These are phyloP conservation scores for Austroboletus olivaceoglutinosus DNA, from an alignment of 1,284 basidiomycete species.

Conservation along the genomic window DNA sequence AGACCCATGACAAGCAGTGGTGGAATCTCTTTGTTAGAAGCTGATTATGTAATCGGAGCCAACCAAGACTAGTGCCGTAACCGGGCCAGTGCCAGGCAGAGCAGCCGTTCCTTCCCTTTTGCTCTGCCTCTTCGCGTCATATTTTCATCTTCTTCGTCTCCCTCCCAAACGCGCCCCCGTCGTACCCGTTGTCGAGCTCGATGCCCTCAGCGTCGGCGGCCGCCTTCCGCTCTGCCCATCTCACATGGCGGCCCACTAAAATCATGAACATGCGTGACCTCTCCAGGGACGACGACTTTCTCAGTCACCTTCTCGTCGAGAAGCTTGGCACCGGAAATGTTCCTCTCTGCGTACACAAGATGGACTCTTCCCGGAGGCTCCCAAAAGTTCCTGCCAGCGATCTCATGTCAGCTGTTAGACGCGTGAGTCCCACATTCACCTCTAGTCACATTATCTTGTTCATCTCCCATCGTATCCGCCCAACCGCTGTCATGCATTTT, in stretches of 20 bases:
- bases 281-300: slow-evolving; percentile 82
- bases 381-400: slow-evolving; percentile 68
- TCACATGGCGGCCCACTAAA: slow-evolving; percentile 73
- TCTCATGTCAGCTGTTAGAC: slow-evolving; percentile 67
- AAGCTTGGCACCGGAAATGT: slow-evolving; percentile 74
- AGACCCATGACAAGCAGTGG: no score
- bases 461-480: slow-evolving; percentile 24
- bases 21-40: slow-evolving; percentile 1
- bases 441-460: slow-evolving; percentile 27
- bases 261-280: slow-evolving; percentile 86
- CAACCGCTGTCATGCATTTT: slow-evolving; percentile 12
- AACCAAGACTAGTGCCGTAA: slow-evolving; percentile 26
- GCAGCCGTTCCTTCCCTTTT: slow-evolving; percentile 21
- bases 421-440: slow-evolving; percentile 54
- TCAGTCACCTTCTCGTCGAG: slow-evolving; percentile 80
- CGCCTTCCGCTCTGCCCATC: slow-evolving; percentile 29
- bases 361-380: slow-evolving; percentile 70
- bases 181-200: slow-evolving; percentile 25
- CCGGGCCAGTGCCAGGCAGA: slow-evolving; percentile 26
- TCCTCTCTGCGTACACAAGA: slow-evolving; percentile 80
- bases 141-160: slow-evolving; percentile 19
- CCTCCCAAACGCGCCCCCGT: slow-evolving; percentile 20
- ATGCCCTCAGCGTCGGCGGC: slow-evolving; percentile 42
- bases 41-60: slow-evolving; percentile 28
- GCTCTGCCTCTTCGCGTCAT: slow-evolving; percentile 36